phyloP scores from a whole-genome alignment of 768 basidiomycete genomes.

The Russula sp. region DNA sequence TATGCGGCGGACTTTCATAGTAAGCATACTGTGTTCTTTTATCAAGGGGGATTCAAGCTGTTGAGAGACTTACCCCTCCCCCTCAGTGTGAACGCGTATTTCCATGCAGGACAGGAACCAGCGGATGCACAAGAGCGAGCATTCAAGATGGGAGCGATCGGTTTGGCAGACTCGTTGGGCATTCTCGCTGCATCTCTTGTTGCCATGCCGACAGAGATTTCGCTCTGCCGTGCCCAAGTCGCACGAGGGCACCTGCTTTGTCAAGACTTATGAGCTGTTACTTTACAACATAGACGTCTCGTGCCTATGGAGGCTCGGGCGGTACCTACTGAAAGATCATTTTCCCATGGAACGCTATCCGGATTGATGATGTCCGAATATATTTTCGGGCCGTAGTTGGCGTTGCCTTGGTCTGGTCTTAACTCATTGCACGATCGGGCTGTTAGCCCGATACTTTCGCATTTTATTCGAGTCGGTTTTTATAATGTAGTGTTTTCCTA shows the following conservation, averaged over 20 bases:
- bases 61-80: constrained; percentile 5
- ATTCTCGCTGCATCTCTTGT: constrained; percentile 59
- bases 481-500: neutral
- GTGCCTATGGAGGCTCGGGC: neutral
- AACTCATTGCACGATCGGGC: neutral
- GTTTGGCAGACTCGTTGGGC: constrained; percentile 78
- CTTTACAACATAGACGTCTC: neutral
- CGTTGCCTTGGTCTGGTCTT: neutral
- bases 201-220: constrained; percentile 72
- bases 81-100: constrained; percentile 79
- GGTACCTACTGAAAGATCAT: neutral
- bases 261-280: constrained; percentile 47
- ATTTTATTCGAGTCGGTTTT: neutral
- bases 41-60: neutral
- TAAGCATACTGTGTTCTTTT: constrained; percentile 42
- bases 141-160: constrained; percentile 88
- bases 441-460: neutral
- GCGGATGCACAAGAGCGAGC: constrained; percentile 68
- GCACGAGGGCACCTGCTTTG: constrained; percentile 69
- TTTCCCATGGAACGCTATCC: neutral
- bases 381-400: neutral
- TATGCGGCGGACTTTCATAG: constrained; percentile 94
- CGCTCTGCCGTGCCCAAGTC: constrained; percentile 71
- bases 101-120: constrained; percentile 73
- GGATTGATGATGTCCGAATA: neutral